Conservation (phyloP, 208 protist species). For the Crithidia expoeki region DNA sequence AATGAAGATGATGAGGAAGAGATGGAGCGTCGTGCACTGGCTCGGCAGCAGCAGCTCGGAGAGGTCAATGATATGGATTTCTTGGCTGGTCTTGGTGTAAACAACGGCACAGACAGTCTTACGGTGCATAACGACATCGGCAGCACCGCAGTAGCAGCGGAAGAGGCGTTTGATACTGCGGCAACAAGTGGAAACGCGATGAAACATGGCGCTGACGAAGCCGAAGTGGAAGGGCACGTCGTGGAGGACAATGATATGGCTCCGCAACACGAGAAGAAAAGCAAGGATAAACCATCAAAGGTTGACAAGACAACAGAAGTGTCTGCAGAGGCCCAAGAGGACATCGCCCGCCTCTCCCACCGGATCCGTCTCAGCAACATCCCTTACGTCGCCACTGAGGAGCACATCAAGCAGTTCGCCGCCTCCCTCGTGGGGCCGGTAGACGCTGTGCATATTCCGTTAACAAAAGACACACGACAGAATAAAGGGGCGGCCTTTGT, state of each 20-base stretch:
- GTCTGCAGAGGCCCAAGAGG: constrained; percentile 35
- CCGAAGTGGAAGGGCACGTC: constrained; percentile 8
- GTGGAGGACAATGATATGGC: constrained; percentile 2
- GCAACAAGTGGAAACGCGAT: constrained; percentile 5
- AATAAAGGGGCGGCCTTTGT: constrained; percentile 95
- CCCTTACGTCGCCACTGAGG: constrained; percentile 94
- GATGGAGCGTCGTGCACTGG: constrained; percentile 37
- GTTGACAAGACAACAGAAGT: background rate
- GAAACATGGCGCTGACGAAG: background rate
- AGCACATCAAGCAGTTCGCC: constrained; percentile 92
- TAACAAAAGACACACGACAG: constrained; percentile 93
- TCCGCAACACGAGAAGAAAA: background rate
- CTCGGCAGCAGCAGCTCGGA: constrained; percentile 68
- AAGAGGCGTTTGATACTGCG: constrained; percentile 10
- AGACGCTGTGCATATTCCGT: constrained; percentile 90
- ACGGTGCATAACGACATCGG: constrained; percentile 4
- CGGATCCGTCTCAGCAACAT: constrained; percentile 97
- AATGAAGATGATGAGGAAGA: constrained; percentile 11
- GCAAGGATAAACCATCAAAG: background rate
- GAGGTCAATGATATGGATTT: constrained; percentile 86
- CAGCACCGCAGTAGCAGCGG: background rate
- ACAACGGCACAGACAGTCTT: too few species aligned
- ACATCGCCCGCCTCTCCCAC: constrained; percentile 69
- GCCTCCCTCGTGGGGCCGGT: constrained; percentile 92
- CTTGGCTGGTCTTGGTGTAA: constrained; percentile 39